Percentiles rank a stretch among this genome's conserved stretches.
These are phyloP conservation scores for Amphicarpaea edgeworthii DNA, from an alignment of 306 rosid species.

Conservation along the genomic window DNA sequence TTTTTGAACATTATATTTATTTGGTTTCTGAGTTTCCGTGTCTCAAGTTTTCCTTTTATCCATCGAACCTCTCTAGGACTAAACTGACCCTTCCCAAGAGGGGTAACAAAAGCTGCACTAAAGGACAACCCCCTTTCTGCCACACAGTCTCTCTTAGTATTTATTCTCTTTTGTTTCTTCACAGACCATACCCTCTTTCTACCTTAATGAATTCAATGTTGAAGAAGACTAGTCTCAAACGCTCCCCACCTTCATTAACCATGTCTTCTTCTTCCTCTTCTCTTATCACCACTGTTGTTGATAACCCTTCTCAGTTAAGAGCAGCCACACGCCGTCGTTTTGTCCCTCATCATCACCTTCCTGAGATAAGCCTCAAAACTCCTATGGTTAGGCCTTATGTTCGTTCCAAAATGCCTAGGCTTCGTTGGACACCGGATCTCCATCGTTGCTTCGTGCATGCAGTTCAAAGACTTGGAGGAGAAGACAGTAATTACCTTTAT, in stretches of 20 bases:
- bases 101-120: constrained; percentile 64
- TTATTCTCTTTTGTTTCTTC: constrained; percentile 68
- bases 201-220: constrained; percentile 45
- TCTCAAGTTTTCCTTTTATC: constrained; percentile 61
- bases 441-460: constrained; percentile 91
- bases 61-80: constrained; percentile 72
- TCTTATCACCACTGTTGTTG: constrained; percentile 40
- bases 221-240: constrained; percentile 21
- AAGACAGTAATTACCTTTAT: constrained; percentile 59
- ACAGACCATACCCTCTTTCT: constrained; percentile 28
- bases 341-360: background rate
- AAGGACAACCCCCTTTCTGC: constrained; percentile 60
- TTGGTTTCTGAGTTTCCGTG: constrained; percentile 61
- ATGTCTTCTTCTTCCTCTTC: constrained; percentile 51
- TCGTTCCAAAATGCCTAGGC: constrained; percentile 78
- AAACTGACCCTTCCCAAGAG: constrained; percentile 55
- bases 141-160: constrained; percentile 62
- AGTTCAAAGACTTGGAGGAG: constrained; percentile 85
- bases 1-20: constrained; percentile 55
- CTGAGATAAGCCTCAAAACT: constrained; percentile 48
- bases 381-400: constrained; percentile 65
- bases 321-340: background rate
- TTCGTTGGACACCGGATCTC: constrained; percentile 89
- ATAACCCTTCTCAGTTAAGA: constrained; percentile 29
- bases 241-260: constrained; percentile 32